Base-by-base conservation (phyloP, 2,329 filamentous ascomycete genomes). In the Pseudohalonectria lignicola region DNA sequence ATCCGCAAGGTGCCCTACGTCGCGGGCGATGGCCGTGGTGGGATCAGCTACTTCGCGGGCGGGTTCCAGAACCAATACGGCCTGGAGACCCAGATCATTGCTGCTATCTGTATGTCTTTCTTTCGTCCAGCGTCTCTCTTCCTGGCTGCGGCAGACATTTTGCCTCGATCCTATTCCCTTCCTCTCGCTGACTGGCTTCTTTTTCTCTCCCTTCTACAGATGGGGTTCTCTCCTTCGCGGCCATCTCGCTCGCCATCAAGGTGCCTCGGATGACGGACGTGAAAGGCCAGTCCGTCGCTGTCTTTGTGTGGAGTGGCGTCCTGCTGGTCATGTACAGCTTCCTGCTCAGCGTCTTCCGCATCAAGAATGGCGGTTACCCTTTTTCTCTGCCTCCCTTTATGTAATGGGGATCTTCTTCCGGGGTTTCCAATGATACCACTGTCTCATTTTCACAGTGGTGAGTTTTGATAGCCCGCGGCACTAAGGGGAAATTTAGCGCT, bases 1-100 rank as follows among this genome's bases (percentile, higher is more conserved):
- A 98, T 98, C 54, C 78, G 93, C 50, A 90, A 92, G 59, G 86
- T 93, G 3, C 92, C 92, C 3, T 98, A 98, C 51, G 86, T 96
- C 23, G 71, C 79, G 31, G 84, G 82, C 31, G 79, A 96, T 55
- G 86, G 86, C 28, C 78, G 74, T 39, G 92, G 92, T 15, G 87
- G 87, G 5, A 76, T 98, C 44, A 84, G 64, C 54, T 96, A 96
- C 60, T 92, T 98, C 60, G 86, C 90, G 4, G 72, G 73, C 29
- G 90, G 92, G 1, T 98, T 98, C 62, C 86, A 90, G 59, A 94
- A 79, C 57, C 92, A 98, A 57, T 87, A 82, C 52, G 92, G 92
- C 12, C 67, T 98, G 49, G 92, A 98, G 64, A 94, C 90, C 2
- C 92, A 98, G 62, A 90, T 98, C 46, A 65, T 98, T 38, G 92